Base-by-base conservation (phyloP, 495 filamentous ascomycete genomes). In the Penicillium manginii region DNA sequence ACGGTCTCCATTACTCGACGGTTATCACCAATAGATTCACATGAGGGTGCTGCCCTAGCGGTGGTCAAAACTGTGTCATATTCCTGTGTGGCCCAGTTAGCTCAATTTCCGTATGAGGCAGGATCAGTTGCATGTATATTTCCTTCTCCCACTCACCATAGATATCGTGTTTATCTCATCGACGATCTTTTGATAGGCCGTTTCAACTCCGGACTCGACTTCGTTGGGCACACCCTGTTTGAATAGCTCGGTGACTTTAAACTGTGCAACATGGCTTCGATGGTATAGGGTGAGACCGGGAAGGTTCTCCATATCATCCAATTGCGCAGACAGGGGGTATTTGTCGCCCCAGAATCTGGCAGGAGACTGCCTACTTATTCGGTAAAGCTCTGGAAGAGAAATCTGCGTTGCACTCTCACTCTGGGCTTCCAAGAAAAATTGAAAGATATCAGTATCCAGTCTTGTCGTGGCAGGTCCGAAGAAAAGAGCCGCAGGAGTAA, bases 291-390 rank as follows among this genome's bases (percentile, higher is more conserved):
- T 68, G 35, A 69, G 54, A 9, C 60, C 61, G 2, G 68, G 61
- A 12, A 71, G 64, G 47, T 74, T 74, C 49, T 74, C 72, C 39
- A 71, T 32, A 22, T 74, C 72, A 55, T 74, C 72, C 29, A 74
- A 45, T 15, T 63, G 70, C 18, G 70, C 66, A n/a, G 70, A 57
- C 31, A 68, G 52, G 0, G 68, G 68, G 31, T 74, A 74, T 10
- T 42, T 31, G 2, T 71, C 65, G 15, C 70, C 72, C 72, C 72
- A 74, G 60, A 71, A 73, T 10, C 68, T 64, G 18, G 70, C 33
- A 7, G 70, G 66, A 1, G 72, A 74, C 53, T 71, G 72, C 32
- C 72, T 62, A 50, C 70, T 68, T 17, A 74, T 65, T 39, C 60
- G 54, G 60, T 73, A 73, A 6, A 73, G 59, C 12, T 73, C 62